Evolutionary conservation across 176 grass and related monocot genomes (phyloP).

Genomic region (Carex littledalei): DNA sequence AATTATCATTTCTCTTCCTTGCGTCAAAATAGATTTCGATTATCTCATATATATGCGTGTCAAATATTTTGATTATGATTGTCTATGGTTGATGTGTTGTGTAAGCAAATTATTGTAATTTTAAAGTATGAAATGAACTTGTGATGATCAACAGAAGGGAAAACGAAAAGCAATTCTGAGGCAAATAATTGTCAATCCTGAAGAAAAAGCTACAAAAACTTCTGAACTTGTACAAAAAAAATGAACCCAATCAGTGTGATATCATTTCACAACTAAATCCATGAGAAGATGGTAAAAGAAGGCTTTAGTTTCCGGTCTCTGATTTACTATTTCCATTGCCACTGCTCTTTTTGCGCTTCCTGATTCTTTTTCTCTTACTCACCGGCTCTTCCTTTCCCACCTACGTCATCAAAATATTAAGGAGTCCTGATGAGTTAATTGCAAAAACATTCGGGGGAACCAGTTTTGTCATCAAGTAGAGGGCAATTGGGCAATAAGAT

Average conservation of each 20-base stretch:
- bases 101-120: neutral
- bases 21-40: neutral
- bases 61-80: neutral
- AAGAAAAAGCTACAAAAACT: neutral
- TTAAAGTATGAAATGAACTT: neutral
- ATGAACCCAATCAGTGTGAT: neutral
- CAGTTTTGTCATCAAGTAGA: neutral
- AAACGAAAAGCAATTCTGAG: neutral
- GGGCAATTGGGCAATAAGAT: neutral
- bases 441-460: neutral
- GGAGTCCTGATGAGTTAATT: neutral
- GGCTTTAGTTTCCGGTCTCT: constrained; percentile 11
- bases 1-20: neutral
- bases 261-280: neutral
- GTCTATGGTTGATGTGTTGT: neutral
- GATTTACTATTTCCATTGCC: constrained; percentile 27
- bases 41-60: neutral
- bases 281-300: neutral
- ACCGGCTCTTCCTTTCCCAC: constrained; percentile 11
- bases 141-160: too few relatives aligned
- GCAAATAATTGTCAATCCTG: neutral
- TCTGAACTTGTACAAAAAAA: neutral
- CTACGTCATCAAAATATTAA: constrained; percentile 20
- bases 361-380: constrained; percentile 52
- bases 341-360: constrained; percentile 46